Evolutionary conservation across 2,329 filamentous ascomycete species (phyloP), one percentile per base, ranked within the genome.

Genomic region (Emmonsiellopsis sp.): DNA sequence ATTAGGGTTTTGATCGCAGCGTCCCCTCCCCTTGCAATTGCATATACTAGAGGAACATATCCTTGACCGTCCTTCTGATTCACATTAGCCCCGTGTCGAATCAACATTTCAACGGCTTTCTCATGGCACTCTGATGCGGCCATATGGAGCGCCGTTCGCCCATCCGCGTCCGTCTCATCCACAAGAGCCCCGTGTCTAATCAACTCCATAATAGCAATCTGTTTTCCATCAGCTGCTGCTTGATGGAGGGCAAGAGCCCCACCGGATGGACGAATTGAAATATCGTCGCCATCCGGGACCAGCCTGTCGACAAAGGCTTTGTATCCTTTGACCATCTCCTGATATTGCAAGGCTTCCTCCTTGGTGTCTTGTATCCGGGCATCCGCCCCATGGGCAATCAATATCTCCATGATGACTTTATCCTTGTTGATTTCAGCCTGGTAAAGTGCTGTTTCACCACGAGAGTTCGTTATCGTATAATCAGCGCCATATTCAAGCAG

Each of bases 361-460:
- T 27, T 27, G 21, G 21, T 27, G 21, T 27, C 21, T 27, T 27
- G 21, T 27, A 27, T 27, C 21, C 21, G 21, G 9, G 67, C 59
- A 34, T 62, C 60, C 10, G 71, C 71, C 9, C 66, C 65, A 3
- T 56, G 61, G 1, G 58, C 60, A 2, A 73, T 56, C 36, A 74
- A 59, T 5, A 60, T 51, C 47, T 64, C 57, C 6, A 68, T 63
- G 5, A 71, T 62, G 33, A 59, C 59, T 33, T 70, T 61, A 49
- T 69, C 63, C 8, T 70, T 71, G 13, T 65, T 67, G 46, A 65
- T 53, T 42, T 63, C 63, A 5, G 70, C 69, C 13, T 59, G 59
- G 51, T 71, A 72, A 5, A 74, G 59, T 0, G 70, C 65, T 4
- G 71, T 70, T 62, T 71, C 67, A 21, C 62, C 64, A 31, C 56